Base-by-base conservation (phyloP, 2,329 filamentous ascomycete species). In the Verruconis gallopava region DNA sequence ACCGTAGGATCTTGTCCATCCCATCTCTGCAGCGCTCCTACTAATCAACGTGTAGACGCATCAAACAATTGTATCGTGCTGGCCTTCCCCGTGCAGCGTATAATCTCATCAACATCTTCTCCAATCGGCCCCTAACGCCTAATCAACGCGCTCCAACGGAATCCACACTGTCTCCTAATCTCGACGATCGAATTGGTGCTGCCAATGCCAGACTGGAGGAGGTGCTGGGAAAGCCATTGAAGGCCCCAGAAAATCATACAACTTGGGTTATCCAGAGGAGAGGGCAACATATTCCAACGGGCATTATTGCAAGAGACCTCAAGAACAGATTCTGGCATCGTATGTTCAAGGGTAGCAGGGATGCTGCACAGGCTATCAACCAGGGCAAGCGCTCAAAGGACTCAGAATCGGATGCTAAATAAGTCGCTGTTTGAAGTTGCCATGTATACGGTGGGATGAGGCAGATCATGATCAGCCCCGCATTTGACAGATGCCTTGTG, bases 41-140 rank as follows among this genome's bases (percentile, higher is more conserved):
- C 9, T n/a, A 9, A 30, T 9, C 25, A 30, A 9, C 6, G 25
- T n/a, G n/a, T 30, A 30, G 25, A 9, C 25, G 25, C 25, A n/a
- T 30, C 25, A 30, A 30, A n/a, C 25, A 30, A 30, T 30, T 30
- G 25, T 30, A 30, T n/a, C 25, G 25, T n/a, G 25, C 25, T 9
- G 25, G 25, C n/a, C 25, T 30, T 30, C 25, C 25, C 25, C 6
- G 25, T 9, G 25, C 25, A 30, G 25, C 25, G 9, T 30, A 9
- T n/a, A 30, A 30, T n/a, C 25, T 30, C 25, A 30, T 30, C 25
- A 30, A 30, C 25, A 30, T n/a, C n/a, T 30, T 30, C 25, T 30
- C 25, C 6, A 30, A 30, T 30, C 25, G 25, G n/a, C 6, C 25
- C 25, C n/a, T 30, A n/a, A 30, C n/a, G 9, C n/a, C 25, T 9